Conservation (phyloP, 345 rosid species). For the Lepidium aucheri region DNA sequence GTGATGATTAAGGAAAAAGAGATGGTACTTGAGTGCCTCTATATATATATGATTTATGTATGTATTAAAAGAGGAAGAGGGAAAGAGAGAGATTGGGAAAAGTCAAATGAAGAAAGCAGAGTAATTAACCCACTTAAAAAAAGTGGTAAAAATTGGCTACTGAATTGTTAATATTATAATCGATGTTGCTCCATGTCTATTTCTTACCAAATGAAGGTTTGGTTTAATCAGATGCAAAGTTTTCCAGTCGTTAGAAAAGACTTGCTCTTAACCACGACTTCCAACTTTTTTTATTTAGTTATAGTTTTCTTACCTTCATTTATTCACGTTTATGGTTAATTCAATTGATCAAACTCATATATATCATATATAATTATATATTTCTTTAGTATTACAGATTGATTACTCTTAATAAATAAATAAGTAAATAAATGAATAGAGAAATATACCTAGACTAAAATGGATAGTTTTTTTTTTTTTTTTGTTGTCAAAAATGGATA, state of each 20-base stretch:
- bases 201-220: constrained; percentile 21
- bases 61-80: neutral
- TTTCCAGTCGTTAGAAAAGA: constrained; percentile 13
- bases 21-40: neutral
- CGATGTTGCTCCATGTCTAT: neutral
- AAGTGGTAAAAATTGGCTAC: constrained; percentile 30
- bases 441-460: neutral
- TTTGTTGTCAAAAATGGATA: neutral
- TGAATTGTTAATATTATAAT: neutral
- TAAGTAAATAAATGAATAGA: neutral
- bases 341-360: neutral
- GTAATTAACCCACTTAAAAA: constrained; percentile 14
- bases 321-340: neutral
- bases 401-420: neutral
- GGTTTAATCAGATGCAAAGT: neutral
- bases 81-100: neutral
- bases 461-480: neutral
- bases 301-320: neutral
- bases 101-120: constrained; percentile 23
- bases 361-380: neutral
- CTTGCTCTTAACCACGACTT: neutral
- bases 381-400: neutral
- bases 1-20: constrained; percentile 23
- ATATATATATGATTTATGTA: constrained; percentile 21
- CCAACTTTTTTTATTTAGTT: neutral